phyloP scores from a whole-genome alignment of 441 rosid genomes.

The Bocquillonia castaneifolia region DNA sequence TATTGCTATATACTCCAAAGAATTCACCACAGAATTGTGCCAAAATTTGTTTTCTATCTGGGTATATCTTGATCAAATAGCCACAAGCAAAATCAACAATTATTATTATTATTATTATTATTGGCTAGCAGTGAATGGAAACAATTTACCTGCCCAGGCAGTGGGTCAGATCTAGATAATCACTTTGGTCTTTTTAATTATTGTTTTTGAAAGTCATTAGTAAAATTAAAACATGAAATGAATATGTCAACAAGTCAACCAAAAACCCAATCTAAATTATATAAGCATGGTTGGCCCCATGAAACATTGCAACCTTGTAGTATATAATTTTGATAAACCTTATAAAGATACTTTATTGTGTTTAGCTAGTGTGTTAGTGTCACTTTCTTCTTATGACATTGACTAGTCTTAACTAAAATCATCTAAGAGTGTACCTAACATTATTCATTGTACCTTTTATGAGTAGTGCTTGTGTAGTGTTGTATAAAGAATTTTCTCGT shows the following conservation, averaged over 20 bases:
- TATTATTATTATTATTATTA: background rate
- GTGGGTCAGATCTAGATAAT: slow-evolving; percentile 5
- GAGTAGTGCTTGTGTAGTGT: too few species aligned
- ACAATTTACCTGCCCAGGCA: background rate
- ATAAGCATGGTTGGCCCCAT: background rate
- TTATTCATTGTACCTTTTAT: too few species aligned
- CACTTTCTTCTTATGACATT: background rate
- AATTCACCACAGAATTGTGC: too few species aligned
- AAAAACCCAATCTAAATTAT: background rate
- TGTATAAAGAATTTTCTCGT: too few species aligned
- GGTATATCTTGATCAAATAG: too few species aligned
- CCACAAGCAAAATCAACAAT: too few species aligned
- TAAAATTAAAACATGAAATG: background rate
- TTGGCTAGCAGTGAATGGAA: background rate
- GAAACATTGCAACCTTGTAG: background rate
- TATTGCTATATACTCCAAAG: too few species aligned
- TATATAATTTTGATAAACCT: background rate
- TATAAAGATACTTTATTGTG: background rate
- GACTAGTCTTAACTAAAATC: background rate
- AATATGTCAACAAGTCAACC: slow-evolving; percentile 5
- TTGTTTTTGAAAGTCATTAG: background rate
- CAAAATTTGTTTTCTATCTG: too few species aligned
- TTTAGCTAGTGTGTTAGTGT: background rate
- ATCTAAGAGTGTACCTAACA: background rate
- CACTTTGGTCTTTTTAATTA: background rate